Evolutionary conservation across 352 stramenopile species (phyloP).

Genomic region (Thalassiosira oceanica): DNA sequence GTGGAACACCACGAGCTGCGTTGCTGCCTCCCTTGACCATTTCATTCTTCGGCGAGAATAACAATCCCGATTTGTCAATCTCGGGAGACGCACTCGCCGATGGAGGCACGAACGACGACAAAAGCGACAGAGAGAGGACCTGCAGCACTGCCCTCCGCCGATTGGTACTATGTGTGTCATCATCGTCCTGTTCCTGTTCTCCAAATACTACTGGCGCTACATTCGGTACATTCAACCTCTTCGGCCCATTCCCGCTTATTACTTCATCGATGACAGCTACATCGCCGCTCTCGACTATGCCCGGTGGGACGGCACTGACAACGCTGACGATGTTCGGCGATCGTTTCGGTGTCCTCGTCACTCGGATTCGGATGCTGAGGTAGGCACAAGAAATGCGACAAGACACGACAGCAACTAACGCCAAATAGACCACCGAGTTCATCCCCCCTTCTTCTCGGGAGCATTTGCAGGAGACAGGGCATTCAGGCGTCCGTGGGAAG

Average conservation of each 20-base stretch:
- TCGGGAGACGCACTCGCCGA: slow-evolving; percentile 37
- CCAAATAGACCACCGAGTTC: too few relatives aligned
- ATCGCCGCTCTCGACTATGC: not conserved
- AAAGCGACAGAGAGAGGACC: not conserved
- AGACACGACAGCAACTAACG: too few relatives aligned
- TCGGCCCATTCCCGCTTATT: slow-evolving; percentile 1
- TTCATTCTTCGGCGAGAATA: slow-evolving; percentile 72
- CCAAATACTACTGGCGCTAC: not conserved
- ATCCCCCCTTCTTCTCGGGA: too few relatives aligned
- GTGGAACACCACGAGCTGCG: slow-evolving; percentile 44
- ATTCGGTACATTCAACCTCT: slow-evolving; percentile 1
- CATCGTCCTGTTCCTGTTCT: not conserved
- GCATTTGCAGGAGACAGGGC: too few relatives aligned
- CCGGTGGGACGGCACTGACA: not conserved
- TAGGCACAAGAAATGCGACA: too few relatives aligned
- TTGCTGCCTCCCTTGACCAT: slow-evolving; percentile 70
- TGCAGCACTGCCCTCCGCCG: too few relatives aligned
- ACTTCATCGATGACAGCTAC: not conserved
- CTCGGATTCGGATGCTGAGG: too few relatives aligned
- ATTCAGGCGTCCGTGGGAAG: too few relatives aligned
- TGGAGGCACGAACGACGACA: not conserved
- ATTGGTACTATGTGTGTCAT: not conserved
- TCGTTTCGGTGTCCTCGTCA: too few relatives aligned
- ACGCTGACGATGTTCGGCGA: not conserved
- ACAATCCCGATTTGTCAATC: slow-evolving; percentile 64